These are phyloP conservation scores for Salix caprea DNA, from an alignment of 345 rosid genomes.

Conservation along the genomic window DNA sequence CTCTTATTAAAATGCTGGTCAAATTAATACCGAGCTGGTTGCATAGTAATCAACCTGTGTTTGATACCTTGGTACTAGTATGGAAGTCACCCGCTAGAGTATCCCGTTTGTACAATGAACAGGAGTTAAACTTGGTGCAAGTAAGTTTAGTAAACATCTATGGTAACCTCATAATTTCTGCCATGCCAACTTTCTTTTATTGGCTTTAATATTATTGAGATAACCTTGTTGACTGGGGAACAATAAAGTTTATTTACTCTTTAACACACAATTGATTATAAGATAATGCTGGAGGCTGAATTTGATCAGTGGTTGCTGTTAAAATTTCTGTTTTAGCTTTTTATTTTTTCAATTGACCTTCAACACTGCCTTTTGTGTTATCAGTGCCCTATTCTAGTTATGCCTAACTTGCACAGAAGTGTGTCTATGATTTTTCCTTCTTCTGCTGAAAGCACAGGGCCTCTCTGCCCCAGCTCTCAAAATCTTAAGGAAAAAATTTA, in stretches of 20 bases:
- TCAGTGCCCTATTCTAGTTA: background rate
- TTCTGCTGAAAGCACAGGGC: background rate
- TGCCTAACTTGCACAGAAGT: background rate
- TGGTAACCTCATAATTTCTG: background rate
- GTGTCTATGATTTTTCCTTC: background rate
- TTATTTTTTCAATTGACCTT: background rate
- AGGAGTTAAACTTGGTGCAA: conserved; percentile 88
- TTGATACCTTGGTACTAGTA: conserved; percentile 74
- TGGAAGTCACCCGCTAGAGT: conserved; percentile 95
- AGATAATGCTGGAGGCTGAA: background rate
- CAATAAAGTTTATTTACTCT: background rate
- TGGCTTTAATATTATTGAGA: background rate
- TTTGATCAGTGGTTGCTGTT: background rate
- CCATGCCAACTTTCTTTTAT: background rate
- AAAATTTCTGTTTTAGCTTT: background rate
- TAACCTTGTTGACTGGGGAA: background rate
- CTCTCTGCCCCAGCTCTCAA: background rate
- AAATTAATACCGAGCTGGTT: conserved; percentile 88
- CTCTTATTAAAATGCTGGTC: conserved; percentile 81
- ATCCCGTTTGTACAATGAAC: conserved; percentile 86
- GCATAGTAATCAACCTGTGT: conserved; percentile 76
- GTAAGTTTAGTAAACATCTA: conserved; percentile 34
- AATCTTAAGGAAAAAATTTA: background rate
- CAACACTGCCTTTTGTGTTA: background rate
- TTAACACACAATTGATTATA: background rate